Base-by-base conservation (phyloP, 805 yeast genomes). In the Nakazawaea laoshanensis region DNA sequence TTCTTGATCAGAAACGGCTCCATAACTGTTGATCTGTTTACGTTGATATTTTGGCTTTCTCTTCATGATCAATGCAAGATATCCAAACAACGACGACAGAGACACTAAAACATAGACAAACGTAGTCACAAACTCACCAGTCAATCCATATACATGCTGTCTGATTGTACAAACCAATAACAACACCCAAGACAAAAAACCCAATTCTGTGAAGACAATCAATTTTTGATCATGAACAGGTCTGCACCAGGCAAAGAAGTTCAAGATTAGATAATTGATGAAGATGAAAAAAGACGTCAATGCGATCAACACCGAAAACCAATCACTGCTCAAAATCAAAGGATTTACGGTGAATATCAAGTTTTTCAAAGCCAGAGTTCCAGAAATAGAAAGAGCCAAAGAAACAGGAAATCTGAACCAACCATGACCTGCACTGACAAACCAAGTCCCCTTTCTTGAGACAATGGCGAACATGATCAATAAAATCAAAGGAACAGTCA, bases 151-250 rank as follows among this genome's bases (percentile, higher is more conserved):
- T 1, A 61, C 54, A 41, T 67, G 65, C 28, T 66, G 63, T 18
- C 65, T 48, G 16, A 70, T 60, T 7, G 82, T 77, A 10, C 65
- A 53, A 33, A 67, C 60, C 2, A 77, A 46, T 33, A 80, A 59
- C 0, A 56, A 43, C 1, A 65, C 33, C 94, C 95, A 86, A 37
- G 67, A 56, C 3, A 70, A 38, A 22, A 69, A 50, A 21, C 77
- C 66, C 9, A 71, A 52, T 50, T 81, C 80, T 15, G 77, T 44
- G 3, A 77, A 49, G 3, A 70, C 59, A 13, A 74, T 59, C 35
- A 78, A 63, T 48, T 82, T 80, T 44, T 74, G 75, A 43, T 75
- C 78, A 38, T 65, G 70, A 13, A 67, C 63, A 1, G 77, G 75
- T 35, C 60, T 55, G 68, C 37, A 45, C 59, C 55, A 55, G 24